phyloP scores from a whole-genome alignment of 179 eudicot species.

The Beta lomatogona region DNA sequence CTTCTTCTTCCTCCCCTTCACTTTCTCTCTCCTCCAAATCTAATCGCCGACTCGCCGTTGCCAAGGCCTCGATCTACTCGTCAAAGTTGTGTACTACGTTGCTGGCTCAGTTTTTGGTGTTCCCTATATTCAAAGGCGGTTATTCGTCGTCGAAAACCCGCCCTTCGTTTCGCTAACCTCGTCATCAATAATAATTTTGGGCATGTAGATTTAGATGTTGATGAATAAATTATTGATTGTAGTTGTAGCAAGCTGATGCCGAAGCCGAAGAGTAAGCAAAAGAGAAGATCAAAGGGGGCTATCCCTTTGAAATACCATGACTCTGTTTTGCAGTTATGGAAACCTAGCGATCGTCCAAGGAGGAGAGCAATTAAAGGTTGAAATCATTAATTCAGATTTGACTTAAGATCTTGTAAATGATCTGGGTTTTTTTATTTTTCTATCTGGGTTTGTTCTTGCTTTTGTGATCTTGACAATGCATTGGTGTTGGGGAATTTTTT shows the following conservation, averaged over 20 bases:
- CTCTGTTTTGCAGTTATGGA: slow-evolving; percentile 42
- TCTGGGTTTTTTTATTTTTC: slow-evolving; percentile 7
- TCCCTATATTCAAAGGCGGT: slow-evolving; percentile 65
- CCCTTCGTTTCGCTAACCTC: slow-evolving; percentile 41
- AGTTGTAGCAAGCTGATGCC: not conserved
- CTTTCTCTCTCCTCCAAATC: not conserved
- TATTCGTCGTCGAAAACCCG: slow-evolving; percentile 45
- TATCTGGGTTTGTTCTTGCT: not conserved
- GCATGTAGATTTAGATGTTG: not conserved
- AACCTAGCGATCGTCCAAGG: slow-evolving; percentile 27
- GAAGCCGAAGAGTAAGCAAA: slow-evolving; percentile 6
- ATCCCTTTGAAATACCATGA: slow-evolving; percentile 45
- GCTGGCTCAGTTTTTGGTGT: slow-evolving; percentile 64
- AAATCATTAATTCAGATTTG: not conserved
- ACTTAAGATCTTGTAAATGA: slow-evolving; percentile 30
- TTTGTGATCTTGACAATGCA: not conserved
- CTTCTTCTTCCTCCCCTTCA: slow-evolving; percentile 10
- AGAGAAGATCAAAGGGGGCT: slow-evolving; percentile 31
- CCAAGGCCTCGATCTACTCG: slow-evolving; percentile 75
- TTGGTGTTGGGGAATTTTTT: slow-evolving; percentile 1
- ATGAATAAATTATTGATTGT: slow-evolving; percentile 3
- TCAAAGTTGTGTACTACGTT: slow-evolving; percentile 65
- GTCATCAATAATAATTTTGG: not conserved
- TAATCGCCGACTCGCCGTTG: slow-evolving; percentile 39
- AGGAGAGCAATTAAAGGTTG: slow-evolving; percentile 31